Conservation (phyloP, 192 early-diverging fungal genomes). For the Rhizophagus prolifer region DNA sequence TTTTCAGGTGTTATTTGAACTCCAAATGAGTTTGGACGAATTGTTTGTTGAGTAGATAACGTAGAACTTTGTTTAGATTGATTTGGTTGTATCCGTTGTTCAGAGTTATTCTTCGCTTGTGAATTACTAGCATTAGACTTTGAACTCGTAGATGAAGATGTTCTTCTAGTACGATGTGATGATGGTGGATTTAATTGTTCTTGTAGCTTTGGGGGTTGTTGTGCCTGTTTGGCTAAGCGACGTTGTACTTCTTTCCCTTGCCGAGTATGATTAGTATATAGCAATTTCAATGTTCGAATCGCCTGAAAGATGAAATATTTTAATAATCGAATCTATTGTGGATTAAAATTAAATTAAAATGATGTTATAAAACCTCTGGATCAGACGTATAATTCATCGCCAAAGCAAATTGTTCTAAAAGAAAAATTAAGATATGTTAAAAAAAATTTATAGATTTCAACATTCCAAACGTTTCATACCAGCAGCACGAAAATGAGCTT, state of each 20-base stretch:
- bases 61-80: background rate
- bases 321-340: background rate
- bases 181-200: constrained; percentile 13
- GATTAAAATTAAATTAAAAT: background rate
- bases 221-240: constrained; percentile 38
- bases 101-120: background rate
- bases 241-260: constrained; percentile 66
- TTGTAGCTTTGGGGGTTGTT: constrained; percentile 25
- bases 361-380: constrained; percentile 44
- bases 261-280: constrained; percentile 66
- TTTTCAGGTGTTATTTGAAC: background rate
- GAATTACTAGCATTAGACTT: background rate
- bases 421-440: background rate
- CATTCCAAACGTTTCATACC: constrained; percentile 38
- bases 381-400: constrained; percentile 59
- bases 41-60: background rate
- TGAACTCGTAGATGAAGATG: constrained; percentile 9
- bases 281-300: constrained; percentile 61
- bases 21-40: background rate
- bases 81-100: background rate
- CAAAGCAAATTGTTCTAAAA: constrained; percentile 56
- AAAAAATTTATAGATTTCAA: background rate
- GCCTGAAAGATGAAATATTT: constrained; percentile 41
- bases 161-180: background rate
- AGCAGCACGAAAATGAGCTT: constrained; percentile 68